A percentile compares a stretch with the other conserved stretches of the same genome.
Conservation (phyloP, 345 rosid species). For the Passiflora organensis region DNA sequence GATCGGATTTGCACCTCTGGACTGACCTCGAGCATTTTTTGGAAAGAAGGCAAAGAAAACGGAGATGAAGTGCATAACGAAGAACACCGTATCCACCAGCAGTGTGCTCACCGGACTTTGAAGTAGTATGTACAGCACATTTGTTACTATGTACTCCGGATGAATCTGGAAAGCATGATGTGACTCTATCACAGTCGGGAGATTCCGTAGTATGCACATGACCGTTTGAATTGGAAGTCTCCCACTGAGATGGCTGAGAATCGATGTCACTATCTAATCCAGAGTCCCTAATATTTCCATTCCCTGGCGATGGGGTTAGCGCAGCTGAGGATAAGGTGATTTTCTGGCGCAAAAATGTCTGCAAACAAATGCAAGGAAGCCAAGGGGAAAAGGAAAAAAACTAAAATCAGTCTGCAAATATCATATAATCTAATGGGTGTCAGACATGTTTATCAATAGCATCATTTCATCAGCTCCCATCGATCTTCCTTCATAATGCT, state of each 20-base stretch:
- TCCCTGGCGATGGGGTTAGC: background rate
- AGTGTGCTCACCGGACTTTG: slow-evolving; percentile 13
- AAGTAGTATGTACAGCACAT: slow-evolving; percentile 10
- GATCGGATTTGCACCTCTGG: slow-evolving; percentile 21
- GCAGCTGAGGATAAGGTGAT: slow-evolving; percentile 58
- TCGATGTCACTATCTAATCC: slow-evolving; percentile 9
- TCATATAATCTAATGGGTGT: no score
- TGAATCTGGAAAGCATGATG: slow-evolving; percentile 9
- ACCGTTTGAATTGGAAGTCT: background rate
- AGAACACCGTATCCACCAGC: slow-evolving; percentile 17
- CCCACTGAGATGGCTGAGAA: slow-evolving; percentile 7
- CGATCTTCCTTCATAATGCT: no score
- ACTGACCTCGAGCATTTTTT: slow-evolving; percentile 15
- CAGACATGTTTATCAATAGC: no score
- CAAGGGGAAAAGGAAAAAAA: background rate
- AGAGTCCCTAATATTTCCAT: slow-evolving; percentile 2
- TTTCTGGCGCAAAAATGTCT: slow-evolving; percentile 97
- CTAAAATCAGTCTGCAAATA: no score
- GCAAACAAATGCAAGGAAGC: background rate
- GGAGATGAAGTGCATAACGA: slow-evolving; percentile 26
- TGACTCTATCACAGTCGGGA: slow-evolving; percentile 1
- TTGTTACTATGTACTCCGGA: background rate
- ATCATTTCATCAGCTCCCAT: no score
- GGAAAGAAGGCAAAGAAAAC: slow-evolving; percentile 15
- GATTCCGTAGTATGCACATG: slow-evolving; percentile 1